Evolutionary conservation across 1,284 basidiomycete species (phyloP), one percentile per base, ranked within the genome.

Genomic region (Quambalaria eucalypti): DNA sequence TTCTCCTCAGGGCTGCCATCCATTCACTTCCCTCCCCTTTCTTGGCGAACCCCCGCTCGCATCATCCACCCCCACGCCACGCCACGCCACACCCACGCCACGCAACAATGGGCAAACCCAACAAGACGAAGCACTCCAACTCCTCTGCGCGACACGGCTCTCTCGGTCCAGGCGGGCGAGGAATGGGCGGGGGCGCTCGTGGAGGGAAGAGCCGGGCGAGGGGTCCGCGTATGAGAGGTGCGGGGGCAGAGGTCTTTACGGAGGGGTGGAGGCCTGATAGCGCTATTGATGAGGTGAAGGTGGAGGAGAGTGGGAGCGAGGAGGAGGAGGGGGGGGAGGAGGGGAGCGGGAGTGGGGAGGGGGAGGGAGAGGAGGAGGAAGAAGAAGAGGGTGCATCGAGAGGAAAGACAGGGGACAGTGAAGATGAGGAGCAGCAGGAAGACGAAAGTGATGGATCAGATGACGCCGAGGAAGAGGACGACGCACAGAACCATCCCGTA

Each of bases 51-150:
- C n/a, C n/a, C n/a, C n/a, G n/a, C n/a, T n/a, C n/a, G n/a, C n/a
- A n/a, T n/a, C n/a, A n/a, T n/a, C n/a, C n/a, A n/a, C n/a, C n/a
- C n/a, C n/a, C n/a, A n/a, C n/a, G n/a, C n/a, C n/a, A n/a, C n/a
- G n/a, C n/a, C n/a, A n/a, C n/a, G n/a, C n/a, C n/a, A n/a, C n/a
- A n/a, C n/a, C n/a, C n/a, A n/a, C n/a, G n/a, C n/a, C 36, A 5
- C 36, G 36, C 21, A n/a, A 12, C 36, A 10, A 46, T 46, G 42
- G 42, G 42, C 42, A 46, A 46, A 21, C 42, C 42, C 16, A 39
- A 39, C 36, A 46, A 46, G 42, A 23, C 42, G 25, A 46, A 46
- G 42, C 42, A 46, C 12, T 46, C 42, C 42, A 46, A 46, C 19
- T 46, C 42, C 12, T 46, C 42, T 6, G 42, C 42, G 6, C 16